Base-by-base conservation (phyloP, 192 early-diverging fungal genomes). In the Jimgerdemannia lactiflua region DNA sequence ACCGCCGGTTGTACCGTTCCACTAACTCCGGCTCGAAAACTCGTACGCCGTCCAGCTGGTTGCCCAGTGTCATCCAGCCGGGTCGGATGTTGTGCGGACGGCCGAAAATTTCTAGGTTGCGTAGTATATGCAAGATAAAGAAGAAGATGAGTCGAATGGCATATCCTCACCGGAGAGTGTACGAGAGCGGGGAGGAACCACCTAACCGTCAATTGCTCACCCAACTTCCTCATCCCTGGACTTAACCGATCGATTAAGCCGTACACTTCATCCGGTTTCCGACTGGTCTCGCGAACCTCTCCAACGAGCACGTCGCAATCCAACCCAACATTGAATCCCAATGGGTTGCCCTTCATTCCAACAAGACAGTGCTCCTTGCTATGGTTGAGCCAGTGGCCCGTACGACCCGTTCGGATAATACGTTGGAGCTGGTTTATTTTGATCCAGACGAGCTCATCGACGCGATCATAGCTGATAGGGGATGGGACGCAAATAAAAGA, bases 371-470 rank as follows among this genome's bases (percentile, higher is more conserved):
- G 90, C 75, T 91, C 90, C 74, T 91, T 91, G 70, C 84, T 84
- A 67, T 91, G 90, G 71, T 91, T 91, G 39, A 91, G 65, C 90
- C 90, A 91, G 73, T 91, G 90, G 42, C 90, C 90, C 67, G 90
- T 91, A 40, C 90, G 75, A 0, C 90, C 88, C 1, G 88, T 91
- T 11, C 90, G 75, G 70, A 91, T 90, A 43, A 90, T 79, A 10
- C 84, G 75, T 59, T 90, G 89, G 18, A 90, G 74, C 81, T 91
- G 90, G 78, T 91, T 90, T 3, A 77, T 89, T 70, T 91, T 91
- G 69, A 91, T 82, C 90, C 90, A 91, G 39, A 91, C 85, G 42
- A 91, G 75, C 72, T 91, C 90, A 67, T 90, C 86, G 19, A 90
- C 85, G 14, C 89, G 87, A 20, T 81, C 80, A 75, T 89, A 88